Base-by-base conservation (phyloP, 2,329 filamentous ascomycete genomes). In the Penicillium olsonii region DNA sequence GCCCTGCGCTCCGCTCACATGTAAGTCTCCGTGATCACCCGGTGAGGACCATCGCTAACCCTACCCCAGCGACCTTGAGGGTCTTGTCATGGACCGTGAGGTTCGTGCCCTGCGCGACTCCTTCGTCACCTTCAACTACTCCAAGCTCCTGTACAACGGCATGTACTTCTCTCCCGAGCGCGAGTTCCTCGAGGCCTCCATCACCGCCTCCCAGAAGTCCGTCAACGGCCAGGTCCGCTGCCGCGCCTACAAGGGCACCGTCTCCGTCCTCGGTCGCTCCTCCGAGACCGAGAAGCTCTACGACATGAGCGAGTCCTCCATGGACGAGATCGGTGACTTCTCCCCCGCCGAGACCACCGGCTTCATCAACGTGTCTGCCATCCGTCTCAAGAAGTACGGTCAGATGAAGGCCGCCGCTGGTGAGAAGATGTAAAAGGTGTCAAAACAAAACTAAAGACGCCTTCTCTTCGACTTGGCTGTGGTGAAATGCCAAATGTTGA, bases 261-360 rank as follows among this genome's bases (percentile, higher is more conserved):
- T 64, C 76, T 85, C 67, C 76, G 70, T 69, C 75, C 67, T 72
- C 26, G 68, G 69, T 42, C 68, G 69, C 41, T 87, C 50, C 66
- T 87, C 34, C 82, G 76, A 85, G 66, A 87, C 84, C 8, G 83
- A 85, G 78, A 87, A 87, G 76, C 75, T 88, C 53, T 88, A 88
- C 68, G 79, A 81, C 61, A 82, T 80, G 72, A 77, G 77, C 62
- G 85, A 87, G 75, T 79, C 78, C 54, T 80, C 76, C 58, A 88
- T 88, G 85, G 87, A 90, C 67, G 83, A 84, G 58, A 80, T 88
- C 57, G 84, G 81, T 59, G 82, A 84, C 71, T 88, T 88, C 67
- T 77, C 77, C 59, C 84, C 85, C 15, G 75, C 75, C 52, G 85
- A 87, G 63, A 86, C 84, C 35, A 85, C 82, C 34, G 84, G 83